Conservation (phyloP, 495 filamentous ascomycete species). For the Podospora fimiseda region DNA sequence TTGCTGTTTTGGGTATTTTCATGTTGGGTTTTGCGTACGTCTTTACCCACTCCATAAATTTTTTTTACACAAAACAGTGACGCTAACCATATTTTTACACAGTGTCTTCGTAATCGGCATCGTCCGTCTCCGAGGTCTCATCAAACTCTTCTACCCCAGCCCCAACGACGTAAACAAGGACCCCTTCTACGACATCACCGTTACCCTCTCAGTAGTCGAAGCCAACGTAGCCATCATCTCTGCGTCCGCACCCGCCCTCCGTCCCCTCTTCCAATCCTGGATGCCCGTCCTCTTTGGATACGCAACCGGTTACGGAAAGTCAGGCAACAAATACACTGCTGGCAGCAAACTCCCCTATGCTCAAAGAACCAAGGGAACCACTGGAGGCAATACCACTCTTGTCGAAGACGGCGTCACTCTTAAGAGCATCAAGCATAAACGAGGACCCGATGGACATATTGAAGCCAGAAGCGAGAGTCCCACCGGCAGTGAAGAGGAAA, state of each 20-base stretch:
- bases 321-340: slow-evolving; percentile 7
- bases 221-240: slow-evolving; percentile 47
- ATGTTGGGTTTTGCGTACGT: slow-evolving; percentile 38
- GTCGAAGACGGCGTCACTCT: not conserved
- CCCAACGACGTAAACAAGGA: slow-evolving; percentile 18
- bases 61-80: not conserved
- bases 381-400: not conserved
- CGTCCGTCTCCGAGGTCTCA: slow-evolving; percentile 22
- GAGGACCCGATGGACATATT: not conserved
- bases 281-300: slow-evolving; percentile 9
- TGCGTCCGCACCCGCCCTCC: slow-evolving; percentile 35
- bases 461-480: slow-evolving; percentile 11
- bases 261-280: slow-evolving; percentile 25
- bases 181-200: slow-evolving; percentile 31
- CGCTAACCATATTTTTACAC: not conserved
- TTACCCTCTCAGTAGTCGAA: slow-evolving; percentile 42
- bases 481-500: slow-evolving; percentile 11
- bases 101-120: slow-evolving; percentile 44
- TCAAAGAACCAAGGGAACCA: not conserved
- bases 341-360: slow-evolving; percentile 2
- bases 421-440: slow-evolving; percentile 1
- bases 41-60: not conserved
- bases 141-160: slow-evolving; percentile 9
- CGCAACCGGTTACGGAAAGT: slow-evolving; percentile 3
- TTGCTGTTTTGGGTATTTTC: slow-evolving; percentile 41